Evolutionary conservation across 2,329 filamentous ascomycete species (phyloP), one percentile per base, ranked within the genome.

Genomic region (Hymenoscyphus repandus): DNA sequence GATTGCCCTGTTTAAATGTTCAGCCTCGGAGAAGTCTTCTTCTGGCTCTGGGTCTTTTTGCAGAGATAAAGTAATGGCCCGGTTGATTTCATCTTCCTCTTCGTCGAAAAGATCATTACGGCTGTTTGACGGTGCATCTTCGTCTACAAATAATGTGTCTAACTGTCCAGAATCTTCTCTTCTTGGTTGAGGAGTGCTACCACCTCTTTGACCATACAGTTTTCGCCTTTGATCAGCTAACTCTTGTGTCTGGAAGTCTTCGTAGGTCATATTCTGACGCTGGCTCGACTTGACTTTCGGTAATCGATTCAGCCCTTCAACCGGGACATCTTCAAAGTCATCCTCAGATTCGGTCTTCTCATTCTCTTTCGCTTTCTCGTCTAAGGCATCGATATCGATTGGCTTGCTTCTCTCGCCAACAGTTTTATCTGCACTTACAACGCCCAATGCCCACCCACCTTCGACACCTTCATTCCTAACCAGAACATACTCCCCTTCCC

Each of bases 391-490:
- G 15, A 99, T 81, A 65, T 97, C 90, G 53, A 99, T 97, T 0
- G 93, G 92, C 66, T 90, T 95, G 56, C 91, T 85, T 27, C 82
- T 81, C 56, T 88, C 79, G 2, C 89, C 90, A 39, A 85, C 78
- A 45, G 93, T 82, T 57, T 88, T 95, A 53, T 89, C 86, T 54
- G 84, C 89, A 55, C 86, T 90, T 18, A 99, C 91, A 22, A 99
- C 93, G 47, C 93, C 93, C 5, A 99, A 72, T 0, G 92, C 92
- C 90, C 91, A 99, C 5, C 93, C 93, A 41, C 93, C 93, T 66
- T 97, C 92, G 1, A 90, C 90, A 0, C 90, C 89, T 40, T 95
- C 90, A 61, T 97, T 97, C 70, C 93, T 95, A 36, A 99, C 91
- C 3, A 99, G 74, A 11, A 99, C 91, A 63, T 99, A 99, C 68